phyloP scores from a whole-genome alignment of 192 early-diverging fungal species.

The Backusella parvicylindrica region DNA sequence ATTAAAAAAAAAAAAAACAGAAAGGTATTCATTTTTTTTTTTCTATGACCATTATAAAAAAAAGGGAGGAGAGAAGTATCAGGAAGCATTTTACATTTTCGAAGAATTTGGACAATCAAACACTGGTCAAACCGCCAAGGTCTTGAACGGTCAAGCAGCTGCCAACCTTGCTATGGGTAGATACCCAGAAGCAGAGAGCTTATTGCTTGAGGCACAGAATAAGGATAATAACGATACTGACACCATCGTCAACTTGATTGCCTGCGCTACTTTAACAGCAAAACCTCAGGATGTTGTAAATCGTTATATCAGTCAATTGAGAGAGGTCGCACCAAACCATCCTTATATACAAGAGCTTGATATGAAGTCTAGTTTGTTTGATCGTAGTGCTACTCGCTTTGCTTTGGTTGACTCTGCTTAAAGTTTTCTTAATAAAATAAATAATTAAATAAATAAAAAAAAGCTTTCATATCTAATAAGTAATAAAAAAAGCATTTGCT shows the following conservation, averaged over 20 bases:
- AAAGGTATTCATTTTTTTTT: not conserved
- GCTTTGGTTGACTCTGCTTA: slow-evolving; percentile 26
- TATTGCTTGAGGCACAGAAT: slow-evolving; percentile 75
- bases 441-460: not conserved
- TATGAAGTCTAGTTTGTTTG: slow-evolving; percentile 81
- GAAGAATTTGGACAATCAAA: slow-evolving; percentile 88
- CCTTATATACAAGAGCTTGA: slow-evolving; percentile 73
- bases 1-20: too few species aligned
- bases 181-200: slow-evolving; percentile 77
- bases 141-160: slow-evolving; percentile 80
- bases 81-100: slow-evolving; percentile 90
- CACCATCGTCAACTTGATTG: slow-evolving; percentile 82
- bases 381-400: slow-evolving; percentile 58
- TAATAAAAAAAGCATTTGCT: too few species aligned
- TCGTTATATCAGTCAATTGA: slow-evolving; percentile 66
- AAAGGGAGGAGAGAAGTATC: slow-evolving; percentile 75
- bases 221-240: slow-evolving; percentile 73
- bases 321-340: slow-evolving; percentile 72
- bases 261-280: slow-evolving; percentile 63
- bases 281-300: slow-evolving; percentile 65
- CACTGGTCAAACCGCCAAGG: slow-evolving; percentile 63
- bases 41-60: too few species aligned
- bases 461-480: not conserved
- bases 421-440: not conserved
- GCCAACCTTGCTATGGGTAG: slow-evolving; percentile 74